These are phyloP conservation scores for Boletellus deceptivus DNA, from an alignment of 1,284 basidiomycete genomes.

Conservation along the genomic window DNA sequence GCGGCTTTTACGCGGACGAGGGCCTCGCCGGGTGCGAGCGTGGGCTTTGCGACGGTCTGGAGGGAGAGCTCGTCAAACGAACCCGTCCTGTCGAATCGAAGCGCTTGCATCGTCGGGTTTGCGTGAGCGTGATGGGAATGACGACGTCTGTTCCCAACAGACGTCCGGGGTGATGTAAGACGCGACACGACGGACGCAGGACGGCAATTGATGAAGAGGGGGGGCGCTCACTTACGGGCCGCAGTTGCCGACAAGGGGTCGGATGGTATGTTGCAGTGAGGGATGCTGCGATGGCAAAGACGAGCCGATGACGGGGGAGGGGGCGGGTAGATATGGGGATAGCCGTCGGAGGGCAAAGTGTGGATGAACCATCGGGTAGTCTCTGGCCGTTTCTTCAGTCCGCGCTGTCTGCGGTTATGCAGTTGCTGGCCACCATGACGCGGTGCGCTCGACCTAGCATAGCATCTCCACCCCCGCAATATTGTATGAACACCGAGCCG, in stretches of 20 bases:
- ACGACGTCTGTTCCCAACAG: constrained; percentile 6
- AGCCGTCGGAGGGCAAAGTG: constrained; percentile 1
- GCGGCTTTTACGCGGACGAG: constrained; percentile 32
- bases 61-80: constrained; percentile 30
- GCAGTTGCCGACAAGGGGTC: not conserved
- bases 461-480: no score
- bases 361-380: constrained; percentile 9
- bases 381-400: not conserved
- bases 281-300: not conserved
- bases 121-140: not conserved
- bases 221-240: constrained; percentile 5
- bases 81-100: constrained; percentile 32
- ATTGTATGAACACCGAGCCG: no score
- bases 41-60: constrained; percentile 22
- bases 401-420: constrained; percentile 11
- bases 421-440: no score
- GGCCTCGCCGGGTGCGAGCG: constrained; percentile 31
- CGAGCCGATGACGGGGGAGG: constrained; percentile 1
- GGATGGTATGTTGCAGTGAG: not conserved
- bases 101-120: constrained; percentile 29
- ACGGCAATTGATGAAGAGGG: not conserved
- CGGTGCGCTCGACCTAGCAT: no score
- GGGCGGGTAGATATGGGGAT: not conserved
- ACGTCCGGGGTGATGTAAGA: no score
- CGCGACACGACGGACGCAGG: not conserved